These are phyloP conservation scores for Malus hybrid DNA, from an alignment of 331 rosid species.

Conservation along the genomic window DNA sequence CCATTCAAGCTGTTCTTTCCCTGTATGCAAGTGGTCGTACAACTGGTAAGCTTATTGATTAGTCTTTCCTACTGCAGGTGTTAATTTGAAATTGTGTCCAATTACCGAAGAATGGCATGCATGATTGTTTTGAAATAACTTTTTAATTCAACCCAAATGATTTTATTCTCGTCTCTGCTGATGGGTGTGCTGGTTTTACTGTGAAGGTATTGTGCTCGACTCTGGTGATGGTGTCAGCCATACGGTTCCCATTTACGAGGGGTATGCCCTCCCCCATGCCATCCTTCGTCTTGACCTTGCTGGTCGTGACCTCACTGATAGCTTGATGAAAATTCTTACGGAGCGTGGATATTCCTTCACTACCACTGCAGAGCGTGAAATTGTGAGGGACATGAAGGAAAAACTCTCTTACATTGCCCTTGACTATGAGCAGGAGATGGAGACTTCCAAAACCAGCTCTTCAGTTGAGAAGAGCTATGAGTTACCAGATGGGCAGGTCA, in stretches of 20 bases:
- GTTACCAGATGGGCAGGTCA: conserved; percentile 89
- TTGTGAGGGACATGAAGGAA: conserved; percentile 95
- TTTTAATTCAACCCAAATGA: not conserved
- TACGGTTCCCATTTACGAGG: conserved; percentile 89
- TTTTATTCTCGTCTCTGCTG: not conserved
- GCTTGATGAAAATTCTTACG: conserved; percentile 89
- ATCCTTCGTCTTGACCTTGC: conserved; percentile 98
- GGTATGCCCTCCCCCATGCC: conserved; percentile 25
- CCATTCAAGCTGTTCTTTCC: conserved; percentile 98
- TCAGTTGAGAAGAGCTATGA: conserved; percentile 98
- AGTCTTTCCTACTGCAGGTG: conserved; percentile 1
- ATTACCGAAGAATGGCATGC: not conserved
- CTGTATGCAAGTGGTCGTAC: conserved; percentile 99
- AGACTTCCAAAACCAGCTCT: conserved; percentile 87
- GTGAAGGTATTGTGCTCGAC: conserved; percentile 86
- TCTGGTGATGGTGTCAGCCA: conserved; percentile 99
- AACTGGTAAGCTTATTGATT: conserved; percentile 55
- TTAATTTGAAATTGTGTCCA: conserved; percentile 1
- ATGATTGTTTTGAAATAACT: not conserved
- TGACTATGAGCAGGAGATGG: conserved; percentile 83
- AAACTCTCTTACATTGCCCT: conserved; percentile 87
- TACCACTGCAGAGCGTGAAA: conserved; percentile 98
- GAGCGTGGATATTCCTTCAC: conserved; percentile 96
- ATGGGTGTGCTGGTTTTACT: conserved; percentile 7
- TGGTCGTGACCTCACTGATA: conserved; percentile 95